Evolutionary conservation across 805 yeast species (phyloP), one percentile per base, ranked within the genome.

Genomic region (Pichia phayaonensis): DNA sequence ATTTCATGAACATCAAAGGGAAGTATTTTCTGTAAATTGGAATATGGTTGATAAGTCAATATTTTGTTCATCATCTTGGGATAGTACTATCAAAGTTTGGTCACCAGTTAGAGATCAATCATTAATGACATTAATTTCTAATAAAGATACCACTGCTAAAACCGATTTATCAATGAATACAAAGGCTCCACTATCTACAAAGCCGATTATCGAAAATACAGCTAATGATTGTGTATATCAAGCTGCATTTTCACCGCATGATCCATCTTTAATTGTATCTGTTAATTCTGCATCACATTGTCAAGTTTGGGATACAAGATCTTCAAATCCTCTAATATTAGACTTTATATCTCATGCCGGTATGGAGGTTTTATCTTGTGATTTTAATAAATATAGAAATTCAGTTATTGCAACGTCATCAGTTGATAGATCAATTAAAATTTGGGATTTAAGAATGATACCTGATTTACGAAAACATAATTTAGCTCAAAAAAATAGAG

Each of bases 1-100:
- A 59, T 86, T 79, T 72, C 75, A 77, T 44, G 98, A 87, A 59
- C 99, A 92, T 66, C 67, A 76, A 27, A 56, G 68, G 44, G 72
- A 68, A 46, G 71, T 68, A 16, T 69, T 68, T 47, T 61, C 68
- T 0, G 71, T 69, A 23, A 56, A 61, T 52, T 69, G 73, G 73
- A 68, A 67, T 51, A 42, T 65, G 46, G 66, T 65, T 7, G 71
- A 68, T 46, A 69, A 89, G 67, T 61, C 75, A 5, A 72, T 72
- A 18, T 87, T 92, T 66, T 81, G 84, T 40, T 76, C 92, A 20
- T 77, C 90, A 26, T 84, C 95, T 10, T 92, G 98, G 98, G 98
- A 92, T 65, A 96, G 97, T 0, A 71, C 85, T 0, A 77, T 90
- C 39, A 88, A 87, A 65, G 61, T 88, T 11, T 87, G 95, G 95